Base-by-base conservation (phyloP, 2,329 filamentous ascomycete species). In the Ceratocystiopsis minuta region DNA sequence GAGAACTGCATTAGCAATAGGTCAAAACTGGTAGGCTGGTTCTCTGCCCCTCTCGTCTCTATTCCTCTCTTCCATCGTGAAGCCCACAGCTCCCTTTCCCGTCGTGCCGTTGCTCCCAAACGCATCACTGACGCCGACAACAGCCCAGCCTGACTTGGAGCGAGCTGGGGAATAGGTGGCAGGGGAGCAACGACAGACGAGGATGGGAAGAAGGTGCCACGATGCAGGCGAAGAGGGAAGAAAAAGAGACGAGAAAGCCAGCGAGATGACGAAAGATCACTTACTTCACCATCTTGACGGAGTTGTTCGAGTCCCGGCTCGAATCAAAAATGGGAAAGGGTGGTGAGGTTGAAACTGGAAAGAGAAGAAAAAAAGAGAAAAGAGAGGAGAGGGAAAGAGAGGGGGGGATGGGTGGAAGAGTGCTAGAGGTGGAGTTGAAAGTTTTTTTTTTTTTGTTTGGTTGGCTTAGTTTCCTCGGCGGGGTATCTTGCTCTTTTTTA, bases 241-340 rank as follows among this genome's bases (percentile, higher is more conserved):
- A 28, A 39, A 16, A 39, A 36, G 39, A 17, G 35, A 20, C 12
- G 16, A 12, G 32, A 16, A 2, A 31, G 24, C 12, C 32, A 18
- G n/a, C 14, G 16, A 36, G 17, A 36, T 11, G 28, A 16, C 9
- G 16, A 10, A 34, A 88, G 4, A 28, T 28, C 24, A 28, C 87
- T 81, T 81, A 95, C 87, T 96, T 95, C 66, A 98, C 90, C 90
- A 98, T 98, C 66, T 86, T 95, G 80, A 71, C 85, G 83, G 86
- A 83, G 63, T 75, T 80, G 64, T 50, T 50, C 49, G 49, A 53
- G 51, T 53, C 49, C 48, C 53, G 42, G 38, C 38, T 37, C 24
- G 24, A 36, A 36, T 36, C 37, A 20, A 16, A 41, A 39, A 38
- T 34, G 50, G 50, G 49, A 53, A 54, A 49, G 11, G 24, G 24